Base-by-base conservation (phyloP, 1,284 basidiomycete genomes). In the Acaromyces ingoldii region DNA sequence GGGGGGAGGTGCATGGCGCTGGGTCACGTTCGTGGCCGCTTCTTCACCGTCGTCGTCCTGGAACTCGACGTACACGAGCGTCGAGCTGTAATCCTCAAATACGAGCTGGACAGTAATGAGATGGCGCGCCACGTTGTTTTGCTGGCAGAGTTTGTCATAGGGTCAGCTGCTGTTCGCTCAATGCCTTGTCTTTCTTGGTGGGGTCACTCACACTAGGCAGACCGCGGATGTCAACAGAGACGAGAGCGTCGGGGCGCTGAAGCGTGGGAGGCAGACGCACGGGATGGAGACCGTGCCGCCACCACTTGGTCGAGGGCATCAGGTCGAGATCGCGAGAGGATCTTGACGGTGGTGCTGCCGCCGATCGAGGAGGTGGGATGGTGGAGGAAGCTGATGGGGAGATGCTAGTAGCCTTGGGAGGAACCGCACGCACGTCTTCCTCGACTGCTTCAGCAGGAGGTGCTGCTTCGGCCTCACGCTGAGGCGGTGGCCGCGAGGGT, bases 401-500 rank as follows among this genome's bases (percentile, higher is more conserved):
- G 49, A 46, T 13, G 49, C 49, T 49, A 17, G 29, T 44, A 40
- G 49, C n/a, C 19, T 38, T 41, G 1, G 57, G 43, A 9, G 58
- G 55, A 6, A 53, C 44, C 13, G 50, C 39, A 28, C 76, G 58
- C 57, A 77, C 77, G 80, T 83, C 64, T 75, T 74, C 48, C 65
- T 73, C 13, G 83, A 81, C 63, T 83, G 82, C 62, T 41, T 46
- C 45, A 7, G 82, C 83, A 76, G 85, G 83, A 45, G 84, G 77
- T 36, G 85, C 85, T 2, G 84, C 83, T 0, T 77, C 82, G 85
- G 89, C 86, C 3, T 90, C 89, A 33, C 92, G 81, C 58, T 87
- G 82, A 38, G 89, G 84, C 31, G 88, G 91, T 26, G 88, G 91
- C 10, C 91, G 81, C 63, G 85, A 85, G 51, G 85, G 38, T 87